phyloP scores from a whole-genome alignment of 805 yeast species.

The Ogataea nonfermentans region DNA sequence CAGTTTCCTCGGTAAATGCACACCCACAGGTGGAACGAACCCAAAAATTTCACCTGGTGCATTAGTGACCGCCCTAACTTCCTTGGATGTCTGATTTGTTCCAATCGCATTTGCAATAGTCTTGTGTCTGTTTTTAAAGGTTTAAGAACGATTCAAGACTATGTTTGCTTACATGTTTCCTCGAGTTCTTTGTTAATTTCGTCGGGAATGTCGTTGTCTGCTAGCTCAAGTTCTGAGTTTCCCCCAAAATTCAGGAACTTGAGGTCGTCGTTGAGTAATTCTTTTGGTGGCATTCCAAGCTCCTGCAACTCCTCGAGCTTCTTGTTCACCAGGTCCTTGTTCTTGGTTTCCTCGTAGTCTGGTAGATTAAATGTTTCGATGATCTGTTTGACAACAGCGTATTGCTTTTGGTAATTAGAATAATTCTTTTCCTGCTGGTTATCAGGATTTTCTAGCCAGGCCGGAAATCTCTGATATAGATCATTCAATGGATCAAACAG shows the following conservation, averaged over 20 bases:
- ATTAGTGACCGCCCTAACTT: conserved; percentile 86
- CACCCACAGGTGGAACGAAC: conserved; percentile 57
- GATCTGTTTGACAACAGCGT: conserved; percentile 56
- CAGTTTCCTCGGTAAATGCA: conserved; percentile 94
- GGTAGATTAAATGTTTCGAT: conserved; percentile 65
- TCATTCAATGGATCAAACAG: conserved; percentile 87
- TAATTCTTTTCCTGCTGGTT: conserved; percentile 37
- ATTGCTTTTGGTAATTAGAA: conserved; percentile 59
- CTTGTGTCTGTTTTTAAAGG: conserved; percentile 9
- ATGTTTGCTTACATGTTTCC: conserved; percentile 47
- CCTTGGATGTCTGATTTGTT: conserved; percentile 86
- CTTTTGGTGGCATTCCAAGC: conserved; percentile 78
- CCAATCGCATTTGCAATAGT: conserved; percentile 7
- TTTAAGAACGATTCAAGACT: conserved; percentile 10
- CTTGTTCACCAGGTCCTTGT: conserved; percentile 50
- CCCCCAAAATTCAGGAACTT: conserved; percentile 36
- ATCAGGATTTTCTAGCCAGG: conserved; percentile 58
- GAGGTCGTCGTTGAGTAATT: conserved; percentile 48
- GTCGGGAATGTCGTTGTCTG: conserved; percentile 52
- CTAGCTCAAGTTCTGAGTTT: conserved; percentile 41
- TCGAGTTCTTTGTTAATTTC: conserved; percentile 53
- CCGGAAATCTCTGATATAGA: conserved; percentile 67
- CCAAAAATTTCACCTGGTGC: conserved; percentile 59
- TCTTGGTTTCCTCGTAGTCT: conserved; percentile 52
- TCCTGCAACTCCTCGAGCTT: conserved; percentile 70